Evolutionary conservation across 1,284 basidiomycete species (phyloP), one percentile per base, ranked within the genome.

Genomic region (Singerocomus rubriflavus): DNA sequence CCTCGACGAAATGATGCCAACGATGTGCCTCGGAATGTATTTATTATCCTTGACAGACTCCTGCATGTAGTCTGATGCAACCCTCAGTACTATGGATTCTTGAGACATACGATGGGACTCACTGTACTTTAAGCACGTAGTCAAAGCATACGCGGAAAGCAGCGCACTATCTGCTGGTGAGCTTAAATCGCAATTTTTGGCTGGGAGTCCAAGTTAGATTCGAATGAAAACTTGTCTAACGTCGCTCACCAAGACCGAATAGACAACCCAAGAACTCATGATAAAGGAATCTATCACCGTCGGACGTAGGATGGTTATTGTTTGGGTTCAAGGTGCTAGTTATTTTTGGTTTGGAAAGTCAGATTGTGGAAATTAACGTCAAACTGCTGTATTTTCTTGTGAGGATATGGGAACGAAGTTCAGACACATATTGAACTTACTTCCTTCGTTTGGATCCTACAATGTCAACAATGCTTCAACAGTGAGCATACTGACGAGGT

Each of bases 1-100:
- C 54, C 34, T 66, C 64, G 6, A 65, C 60, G 10, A 63, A 67
- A n/a, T 57, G 65, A 42, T 63, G 4, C 52, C 40, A 14, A 64
- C 54, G 3, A 63, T 57, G 11, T 57, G n/a, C 35, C 50, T 53
- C 6, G 63, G 48, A 37, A 63, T 40, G 8, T 27, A 6, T 7
- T 47, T 13, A 1, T 49, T 44, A 3, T 44, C 6, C 6, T 46
- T 48, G 12, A 65, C 29, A 1, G 14, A 26, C 11, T 40, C 34
- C 27, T 48, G 40, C 61, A 64, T 59, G 31, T 64, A 56, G 1
- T 3, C 64, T 63, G 17, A 14, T 4, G 17, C 17, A 10, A 32
- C 14, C 11, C 3, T 50, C 4, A 51, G 36, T 9, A 3, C 26
- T 5, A 21, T 4, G 6, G 3, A 4, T 26, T 6, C 8, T 8